Evolutionary conservation across 2,329 filamentous ascomycete genomes (phyloP), one percentile per base, ranked within the genome.

Genomic region (Colletotrichum phormii): DNA sequence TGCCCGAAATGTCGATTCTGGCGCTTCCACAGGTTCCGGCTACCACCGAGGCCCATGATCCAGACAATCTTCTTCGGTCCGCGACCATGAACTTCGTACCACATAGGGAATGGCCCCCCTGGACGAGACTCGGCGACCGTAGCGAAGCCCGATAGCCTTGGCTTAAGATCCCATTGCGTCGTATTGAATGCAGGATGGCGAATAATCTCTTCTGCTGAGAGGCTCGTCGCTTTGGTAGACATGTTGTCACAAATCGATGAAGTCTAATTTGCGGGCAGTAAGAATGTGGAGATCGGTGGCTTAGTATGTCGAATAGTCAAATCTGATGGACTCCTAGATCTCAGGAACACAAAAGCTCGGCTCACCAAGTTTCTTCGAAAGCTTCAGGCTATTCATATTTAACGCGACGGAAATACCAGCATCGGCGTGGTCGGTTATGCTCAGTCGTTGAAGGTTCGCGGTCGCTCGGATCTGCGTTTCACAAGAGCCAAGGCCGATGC

Each of bases 1-100:
- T 94, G 92, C 31, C 89, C 91, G 77, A 93, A 93, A 78, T 92
- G 87, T 77, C 89, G 87, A 15, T 89, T 93, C 77, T 93, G 92
- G 57, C 91, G 87, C 81, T 93, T 71, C 67, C 67, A 71, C 18
- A 71, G 15, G 12, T 66, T 60, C 2, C 67, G 46, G 11, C 61
- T 71, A 8, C 31, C 67, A 5, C 67, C 67, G 7, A 71, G 67
- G 24, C 67, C 67, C 67, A 71, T 71, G n/a, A 71, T 71, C 67
- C 67, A 71, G 5, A 66, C 67, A 12, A 71, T 42, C 46, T 55
- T 71, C 22, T 53, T 29, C 3, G 67, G 62, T 3, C 67, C 67
- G 26, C 51, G 24, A 13, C 67, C 67, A 37, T 71, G 67, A 3
- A 71, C 26, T 15, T 71, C 67, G 13, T 71, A 71, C 67, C 67